Conservation (phyloP, 345 rosid species). For the Reutealis trisperma region DNA sequence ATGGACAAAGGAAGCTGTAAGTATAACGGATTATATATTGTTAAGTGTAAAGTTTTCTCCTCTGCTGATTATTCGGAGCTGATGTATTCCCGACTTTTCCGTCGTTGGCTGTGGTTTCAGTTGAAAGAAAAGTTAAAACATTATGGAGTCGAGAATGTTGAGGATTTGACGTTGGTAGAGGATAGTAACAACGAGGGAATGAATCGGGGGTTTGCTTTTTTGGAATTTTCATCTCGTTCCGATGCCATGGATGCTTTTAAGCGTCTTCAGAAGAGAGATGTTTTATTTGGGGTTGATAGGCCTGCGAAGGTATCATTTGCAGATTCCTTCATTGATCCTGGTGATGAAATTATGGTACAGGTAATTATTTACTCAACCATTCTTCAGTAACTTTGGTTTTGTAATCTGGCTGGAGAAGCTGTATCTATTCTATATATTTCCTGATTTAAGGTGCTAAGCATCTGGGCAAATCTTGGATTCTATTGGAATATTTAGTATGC, state of each 20-base stretch:
- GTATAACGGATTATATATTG: constrained; percentile 36
- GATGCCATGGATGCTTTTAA: constrained; percentile 96
- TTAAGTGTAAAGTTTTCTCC: constrained; percentile 18
- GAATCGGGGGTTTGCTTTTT: constrained; percentile 97
- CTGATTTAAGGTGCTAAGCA: not conserved
- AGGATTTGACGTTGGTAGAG: constrained; percentile 89
- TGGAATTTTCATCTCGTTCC: constrained; percentile 90
- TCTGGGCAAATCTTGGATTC: not conserved
- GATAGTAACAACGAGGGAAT: constrained; percentile 80
- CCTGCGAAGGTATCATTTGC: constrained; percentile 98
- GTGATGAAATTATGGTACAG: constrained; percentile 98
- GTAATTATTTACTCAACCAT: constrained; percentile 46
- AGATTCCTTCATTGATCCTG: constrained; percentile 90
- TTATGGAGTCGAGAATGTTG: constrained; percentile 86
- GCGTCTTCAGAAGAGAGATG: constrained; percentile 88
- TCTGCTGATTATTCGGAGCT: constrained; percentile 16
- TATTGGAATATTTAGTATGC: not conserved
- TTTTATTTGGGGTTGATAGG: constrained; percentile 90
- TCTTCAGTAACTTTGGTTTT: constrained; percentile 26
- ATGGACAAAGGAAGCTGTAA: constrained; percentile 95
- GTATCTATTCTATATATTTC: not conserved
- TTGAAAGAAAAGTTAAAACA: constrained; percentile 95
- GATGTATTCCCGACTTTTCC: constrained; percentile 19
- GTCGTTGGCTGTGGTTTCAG: constrained; percentile 54
- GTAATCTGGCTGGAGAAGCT: constrained; percentile 2